phyloP scores from a whole-genome alignment of 163 green algal genomes.

The Scenedesmus sp. region DNA sequence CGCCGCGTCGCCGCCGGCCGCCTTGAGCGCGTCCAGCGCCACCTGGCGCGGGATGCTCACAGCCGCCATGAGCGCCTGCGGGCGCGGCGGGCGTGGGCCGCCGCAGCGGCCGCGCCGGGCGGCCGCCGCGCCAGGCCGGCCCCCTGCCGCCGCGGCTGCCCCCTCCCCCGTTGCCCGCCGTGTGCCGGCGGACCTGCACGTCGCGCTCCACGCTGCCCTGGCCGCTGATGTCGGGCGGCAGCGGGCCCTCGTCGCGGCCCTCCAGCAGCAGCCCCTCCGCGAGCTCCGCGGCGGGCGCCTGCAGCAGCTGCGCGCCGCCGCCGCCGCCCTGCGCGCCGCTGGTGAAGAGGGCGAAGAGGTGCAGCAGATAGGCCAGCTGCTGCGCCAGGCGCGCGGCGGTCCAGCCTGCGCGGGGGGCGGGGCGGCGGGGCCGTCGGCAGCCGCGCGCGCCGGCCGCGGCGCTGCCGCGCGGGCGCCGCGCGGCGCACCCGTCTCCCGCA shows the following conservation, averaged over 20 bases:
- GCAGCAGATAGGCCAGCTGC: constrained; percentile 63
- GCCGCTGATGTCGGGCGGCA: constrained; percentile 22
- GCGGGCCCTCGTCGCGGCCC: constrained; percentile 9
- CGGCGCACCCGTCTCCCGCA: constrained; percentile 52
- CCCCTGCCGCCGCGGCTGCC: too few species aligned
- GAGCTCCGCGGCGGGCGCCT: not conserved
- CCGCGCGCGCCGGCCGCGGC: too few species aligned
- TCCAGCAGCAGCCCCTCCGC: constrained; percentile 10
- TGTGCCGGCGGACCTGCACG: constrained; percentile 10
- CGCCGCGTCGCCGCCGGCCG: constrained; percentile 16
- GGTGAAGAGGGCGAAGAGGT: constrained; percentile 43
- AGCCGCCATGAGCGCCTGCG: constrained; percentile 31
- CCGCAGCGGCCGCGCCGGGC: too few species aligned
- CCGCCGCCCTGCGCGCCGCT: not conserved
- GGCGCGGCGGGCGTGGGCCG: not conserved
- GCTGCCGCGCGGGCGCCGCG: not conserved
- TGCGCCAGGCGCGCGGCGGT: constrained; percentile 52
- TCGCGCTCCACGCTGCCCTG: not conserved
- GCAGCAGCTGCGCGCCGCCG: constrained; percentile 18
- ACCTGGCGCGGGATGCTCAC: constrained; percentile 7
- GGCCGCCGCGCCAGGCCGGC: too few species aligned
- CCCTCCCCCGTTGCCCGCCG: too few species aligned
- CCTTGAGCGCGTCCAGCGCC: constrained; percentile 32
- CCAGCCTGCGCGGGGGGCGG: constrained; percentile 46
- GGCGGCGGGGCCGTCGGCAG: too few species aligned